These are phyloP conservation scores for Boechera divaricarpa DNA, from an alignment of 345 rosid species.

Conservation along the genomic window DNA sequence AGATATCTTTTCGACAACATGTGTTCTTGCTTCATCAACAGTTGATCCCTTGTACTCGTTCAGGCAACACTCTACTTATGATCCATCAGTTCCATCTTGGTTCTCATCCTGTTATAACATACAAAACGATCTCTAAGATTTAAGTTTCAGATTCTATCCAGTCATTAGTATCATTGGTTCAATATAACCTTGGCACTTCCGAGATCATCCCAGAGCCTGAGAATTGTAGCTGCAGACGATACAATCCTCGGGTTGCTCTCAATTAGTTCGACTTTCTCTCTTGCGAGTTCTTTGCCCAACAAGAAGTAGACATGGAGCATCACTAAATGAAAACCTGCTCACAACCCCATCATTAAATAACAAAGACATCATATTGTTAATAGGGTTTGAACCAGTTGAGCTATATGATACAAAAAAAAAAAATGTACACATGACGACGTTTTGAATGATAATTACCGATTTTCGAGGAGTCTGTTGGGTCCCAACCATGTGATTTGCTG, in stretches of 20 bases:
- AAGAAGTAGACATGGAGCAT: constrained; percentile 59
- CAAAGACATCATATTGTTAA: not conserved
- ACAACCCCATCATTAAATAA: constrained; percentile 42
- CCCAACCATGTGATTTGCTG: constrained; percentile 44
- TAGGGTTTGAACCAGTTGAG: not conserved
- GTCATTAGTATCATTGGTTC: not conserved
- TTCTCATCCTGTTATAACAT: constrained; percentile 55
- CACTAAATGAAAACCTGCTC: constrained; percentile 60
- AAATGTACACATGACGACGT: not conserved
- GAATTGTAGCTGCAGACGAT: constrained; percentile 53
- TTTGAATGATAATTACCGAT: constrained; percentile 45
- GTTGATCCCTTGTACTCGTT: constrained; percentile 48
- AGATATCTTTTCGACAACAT: constrained; percentile 48
- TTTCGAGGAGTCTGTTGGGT: constrained; percentile 50
- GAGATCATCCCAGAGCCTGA: constrained; percentile 68
- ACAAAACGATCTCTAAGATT: not conserved
- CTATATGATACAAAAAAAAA: not conserved
- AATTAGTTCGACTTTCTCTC: constrained; percentile 43
- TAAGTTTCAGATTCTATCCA: constrained; percentile 4
- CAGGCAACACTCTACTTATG: constrained; percentile 61
- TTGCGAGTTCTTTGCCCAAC: constrained; percentile 48
- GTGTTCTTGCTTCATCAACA: constrained; percentile 44
- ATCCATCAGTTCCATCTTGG: constrained; percentile 64
- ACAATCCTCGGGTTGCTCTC: constrained; percentile 48
- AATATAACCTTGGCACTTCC: constrained; percentile 60